Percentiles rank a stretch among this genome's conserved stretches.
Conservation (phyloP, 176 grass and related monocot genomes). For the Alopecurus myosuroides region DNA sequence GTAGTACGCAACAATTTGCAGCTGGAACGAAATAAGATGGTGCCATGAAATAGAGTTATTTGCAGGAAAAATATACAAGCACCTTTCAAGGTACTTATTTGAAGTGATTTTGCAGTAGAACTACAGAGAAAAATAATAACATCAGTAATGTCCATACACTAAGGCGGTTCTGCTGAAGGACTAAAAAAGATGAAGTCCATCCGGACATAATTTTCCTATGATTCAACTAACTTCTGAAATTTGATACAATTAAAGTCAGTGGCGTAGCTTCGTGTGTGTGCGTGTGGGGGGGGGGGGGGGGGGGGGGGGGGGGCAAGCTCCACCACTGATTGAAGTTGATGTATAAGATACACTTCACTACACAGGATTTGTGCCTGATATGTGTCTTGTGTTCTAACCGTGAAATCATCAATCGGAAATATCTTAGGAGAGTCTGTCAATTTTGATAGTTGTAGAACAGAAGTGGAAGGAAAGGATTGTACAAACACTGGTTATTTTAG, state of each 20-base stretch:
- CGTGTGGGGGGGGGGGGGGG: too few species aligned
- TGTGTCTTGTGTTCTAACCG: conserved; percentile 74
- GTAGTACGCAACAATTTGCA: too few species aligned
- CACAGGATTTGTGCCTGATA: conserved; percentile 52
- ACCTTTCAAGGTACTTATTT: conserved; percentile 89
- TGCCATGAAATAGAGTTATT: conserved; percentile 64
- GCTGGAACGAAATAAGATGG: conserved; percentile 62
- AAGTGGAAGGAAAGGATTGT: conserved; percentile 91
- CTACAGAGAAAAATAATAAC: conserved; percentile 36
- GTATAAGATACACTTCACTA: not conserved
- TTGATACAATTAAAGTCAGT: too few species aligned
- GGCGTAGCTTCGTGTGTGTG: too few species aligned
- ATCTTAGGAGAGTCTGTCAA: conserved; percentile 81
- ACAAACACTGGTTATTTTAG: conserved; percentile 87
- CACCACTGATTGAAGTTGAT: not conserved
- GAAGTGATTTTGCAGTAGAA: conserved; percentile 93
- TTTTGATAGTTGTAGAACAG: conserved; percentile 70
- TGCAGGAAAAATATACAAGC: conserved; percentile 67
- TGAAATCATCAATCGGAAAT: conserved; percentile 61
- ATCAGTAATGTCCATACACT: conserved; percentile 18
- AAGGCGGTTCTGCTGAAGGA: not conserved
- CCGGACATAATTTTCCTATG: not conserved
- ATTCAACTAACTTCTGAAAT: not conserved
- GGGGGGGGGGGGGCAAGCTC: too few species aligned
- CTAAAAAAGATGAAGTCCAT: not conserved